Evolutionary conservation across 2,329 filamentous ascomycete genomes (phyloP).

Genomic region (Fusarium papillatum): DNA sequence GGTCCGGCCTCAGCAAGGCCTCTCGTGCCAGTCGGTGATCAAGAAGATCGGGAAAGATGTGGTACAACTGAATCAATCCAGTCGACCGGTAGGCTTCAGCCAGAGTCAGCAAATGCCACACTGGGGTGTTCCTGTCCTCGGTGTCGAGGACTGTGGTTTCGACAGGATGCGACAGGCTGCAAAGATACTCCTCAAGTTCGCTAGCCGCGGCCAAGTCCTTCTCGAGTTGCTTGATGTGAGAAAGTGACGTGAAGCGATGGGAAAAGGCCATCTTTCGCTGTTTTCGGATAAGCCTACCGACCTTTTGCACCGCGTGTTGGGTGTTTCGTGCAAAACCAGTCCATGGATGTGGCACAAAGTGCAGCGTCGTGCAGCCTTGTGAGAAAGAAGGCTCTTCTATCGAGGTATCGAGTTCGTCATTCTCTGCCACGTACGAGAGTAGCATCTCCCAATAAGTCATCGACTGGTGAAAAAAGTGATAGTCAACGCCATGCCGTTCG

Average conservation of each 20-base stretch:
- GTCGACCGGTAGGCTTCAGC: constrained; percentile 21
- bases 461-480: constrained; percentile 25
- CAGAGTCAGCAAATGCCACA: constrained; percentile 19
- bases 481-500: constrained; percentile 13
- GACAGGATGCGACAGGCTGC: constrained; percentile 3
- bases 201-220: constrained; percentile 17
- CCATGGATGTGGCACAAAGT: constrained; percentile 28
- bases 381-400: not conserved
- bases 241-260: not conserved
- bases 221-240: constrained; percentile 21
- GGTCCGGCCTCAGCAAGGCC: not conserved
- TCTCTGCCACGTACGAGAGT: constrained; percentile 25
- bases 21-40: not conserved
- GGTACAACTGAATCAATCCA: constrained; percentile 25
- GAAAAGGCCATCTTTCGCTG: constrained; percentile 20
- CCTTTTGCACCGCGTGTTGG: constrained; percentile 15
- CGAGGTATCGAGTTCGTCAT: constrained; percentile 9
- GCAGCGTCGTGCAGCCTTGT: not conserved
- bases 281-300: constrained; percentile 22
- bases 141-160: constrained; percentile 20
- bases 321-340: constrained; percentile 21
- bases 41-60: constrained; percentile 28
- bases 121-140: constrained; percentile 17
- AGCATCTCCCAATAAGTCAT: constrained; percentile 31
- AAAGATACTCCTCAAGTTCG: constrained; percentile 23